These are phyloP conservation scores for Aspergillus coremiiformis DNA, from an alignment of 495 filamentous ascomycete species.

Conservation along the genomic window DNA sequence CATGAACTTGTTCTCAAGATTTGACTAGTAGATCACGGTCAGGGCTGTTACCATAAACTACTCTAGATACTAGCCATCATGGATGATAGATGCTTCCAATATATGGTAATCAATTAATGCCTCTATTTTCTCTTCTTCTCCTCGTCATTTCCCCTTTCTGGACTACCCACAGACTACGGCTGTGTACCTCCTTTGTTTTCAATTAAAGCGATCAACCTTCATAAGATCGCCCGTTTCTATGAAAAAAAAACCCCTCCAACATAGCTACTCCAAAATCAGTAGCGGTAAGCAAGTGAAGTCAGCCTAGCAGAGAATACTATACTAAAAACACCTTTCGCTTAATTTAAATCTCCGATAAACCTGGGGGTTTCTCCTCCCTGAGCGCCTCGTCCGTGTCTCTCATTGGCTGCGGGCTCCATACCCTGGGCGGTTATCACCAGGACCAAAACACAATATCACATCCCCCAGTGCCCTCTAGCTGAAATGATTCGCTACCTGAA, in stretches of 20 bases:
- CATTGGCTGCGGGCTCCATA: constrained; percentile 2
- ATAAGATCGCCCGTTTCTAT: background rate
- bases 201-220: too few species aligned
- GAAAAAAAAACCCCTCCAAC: background rate
- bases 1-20: too few species aligned
- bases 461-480: constrained; percentile 2
- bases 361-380: background rate
- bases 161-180: background rate
- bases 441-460: constrained; percentile 16
- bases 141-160: background rate
- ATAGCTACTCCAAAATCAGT: background rate
- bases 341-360: background rate
- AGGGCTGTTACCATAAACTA: too few species aligned
- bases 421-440: constrained; percentile 15
- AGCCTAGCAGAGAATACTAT: background rate
- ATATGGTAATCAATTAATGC: background rate
- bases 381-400: background rate
- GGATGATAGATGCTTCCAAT: too few species aligned
- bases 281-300: background rate
- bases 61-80: too few species aligned
- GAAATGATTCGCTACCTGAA: constrained; percentile 10
- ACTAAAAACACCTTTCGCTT: background rate
- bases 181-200: background rate
- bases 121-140: background rate
- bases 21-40: too few species aligned